Evolutionary conservation across 2,329 filamentous ascomycete species (phyloP).

Genomic region (Sporothrix humicola): DNA sequence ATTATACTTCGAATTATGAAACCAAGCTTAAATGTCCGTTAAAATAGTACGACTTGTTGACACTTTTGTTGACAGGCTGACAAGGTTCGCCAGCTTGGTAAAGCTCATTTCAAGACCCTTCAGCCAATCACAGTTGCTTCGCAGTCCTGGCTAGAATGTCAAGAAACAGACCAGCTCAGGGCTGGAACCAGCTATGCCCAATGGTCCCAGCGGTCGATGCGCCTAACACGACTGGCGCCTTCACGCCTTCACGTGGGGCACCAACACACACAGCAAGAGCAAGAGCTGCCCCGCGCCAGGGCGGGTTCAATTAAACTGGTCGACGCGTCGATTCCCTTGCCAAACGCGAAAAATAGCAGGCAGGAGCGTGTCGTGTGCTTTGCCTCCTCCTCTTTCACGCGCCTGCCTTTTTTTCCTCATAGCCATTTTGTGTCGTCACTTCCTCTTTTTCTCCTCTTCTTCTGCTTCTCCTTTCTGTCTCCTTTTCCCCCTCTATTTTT

Average conservation of each 20-base stretch:
- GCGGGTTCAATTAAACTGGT: constrained; percentile 38
- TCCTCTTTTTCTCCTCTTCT: neutral
- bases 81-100: constrained; percentile 6
- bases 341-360: constrained; percentile 36
- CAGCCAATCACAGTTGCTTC: constrained; percentile 20
- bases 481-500: neutral
- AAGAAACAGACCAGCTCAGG: neutral
- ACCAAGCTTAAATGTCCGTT: no score
- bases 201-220: constrained; percentile 5
- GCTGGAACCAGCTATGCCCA: neutral
- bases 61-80: neutral
- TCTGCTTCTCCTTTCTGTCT: neutral
- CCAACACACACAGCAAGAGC: constrained; percentile 3
- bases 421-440: constrained; percentile 14
- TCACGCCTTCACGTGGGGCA: constrained; percentile 31
- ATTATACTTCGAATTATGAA: neutral
- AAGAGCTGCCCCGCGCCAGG: constrained; percentile 35
- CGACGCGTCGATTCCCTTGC: constrained; percentile 36
- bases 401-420: constrained; percentile 11
- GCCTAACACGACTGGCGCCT: neutral
- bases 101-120: neutral
- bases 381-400: neutral
- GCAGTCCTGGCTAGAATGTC: neutral
- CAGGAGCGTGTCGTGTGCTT: constrained; percentile 28
- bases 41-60: no score